phyloP scores from a whole-genome alignment of 2,329 filamentous ascomycete species.

The Dactylellina parvicollis region DNA sequence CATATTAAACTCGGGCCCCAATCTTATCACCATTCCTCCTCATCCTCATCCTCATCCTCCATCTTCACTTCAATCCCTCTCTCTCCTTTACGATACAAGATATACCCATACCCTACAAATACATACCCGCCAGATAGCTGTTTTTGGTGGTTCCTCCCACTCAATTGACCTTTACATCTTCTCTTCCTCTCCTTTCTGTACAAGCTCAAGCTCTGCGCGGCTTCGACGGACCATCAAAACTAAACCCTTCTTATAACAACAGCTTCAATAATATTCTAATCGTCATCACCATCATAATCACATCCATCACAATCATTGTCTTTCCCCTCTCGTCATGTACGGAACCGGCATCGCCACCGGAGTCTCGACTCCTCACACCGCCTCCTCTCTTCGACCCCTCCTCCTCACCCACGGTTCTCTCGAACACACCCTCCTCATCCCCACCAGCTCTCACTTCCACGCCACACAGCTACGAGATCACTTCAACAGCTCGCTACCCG shows the following conservation, averaged over 20 bases:
- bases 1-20: not conserved
- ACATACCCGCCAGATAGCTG: not conserved
- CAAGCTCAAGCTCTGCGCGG: no score
- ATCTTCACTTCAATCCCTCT: not conserved
- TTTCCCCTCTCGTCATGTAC: slow-evolving; percentile 73
- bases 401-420: slow-evolving; percentile 92
- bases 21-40: not conserved
- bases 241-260: not conserved
- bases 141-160: not conserved
- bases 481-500: slow-evolving; percentile 84
- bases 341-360: slow-evolving; percentile 86
- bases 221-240: no score
- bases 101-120: not conserved
- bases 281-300: not conserved
- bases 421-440: slow-evolving; percentile 94
- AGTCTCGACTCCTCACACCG: slow-evolving; percentile 94
- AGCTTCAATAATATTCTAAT: not conserved
- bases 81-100: not conserved
- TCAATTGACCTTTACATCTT: not conserved
- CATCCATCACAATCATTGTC: not conserved
- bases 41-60: slow-evolving; percentile 5
- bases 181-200: not conserved
- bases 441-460: slow-evolving; percentile 94
- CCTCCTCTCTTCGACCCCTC: slow-evolving; percentile 88
- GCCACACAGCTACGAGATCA: slow-evolving; percentile 92